These are phyloP conservation scores for Rubia yunnanensis DNA, from an alignment of 257 asterid genomes.

Conservation along the genomic window DNA sequence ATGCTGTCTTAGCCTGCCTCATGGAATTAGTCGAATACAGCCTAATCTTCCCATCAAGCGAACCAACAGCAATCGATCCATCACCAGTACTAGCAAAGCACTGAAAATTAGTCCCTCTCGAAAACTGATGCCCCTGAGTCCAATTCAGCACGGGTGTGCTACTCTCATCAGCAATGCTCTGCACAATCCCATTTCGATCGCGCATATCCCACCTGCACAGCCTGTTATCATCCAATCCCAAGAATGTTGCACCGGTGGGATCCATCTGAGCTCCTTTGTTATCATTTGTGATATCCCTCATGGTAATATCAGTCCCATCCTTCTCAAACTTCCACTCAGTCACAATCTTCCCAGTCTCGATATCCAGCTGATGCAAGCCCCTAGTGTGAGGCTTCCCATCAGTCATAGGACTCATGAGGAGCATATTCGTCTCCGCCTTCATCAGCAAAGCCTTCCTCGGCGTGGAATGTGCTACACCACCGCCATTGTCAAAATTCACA, in stretches of 20 bases:
- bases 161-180: constrained; percentile 55
- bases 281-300: constrained; percentile 90
- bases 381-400: constrained; percentile 52
- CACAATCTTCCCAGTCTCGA: constrained; percentile 78
- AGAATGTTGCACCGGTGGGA: constrained; percentile 89
- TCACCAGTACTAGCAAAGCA: constrained; percentile 98
- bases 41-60: constrained; percentile 94
- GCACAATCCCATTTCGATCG: constrained; percentile 77
- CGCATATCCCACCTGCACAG: constrained; percentile 99
- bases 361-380: constrained; percentile 90
- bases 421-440: constrained; percentile 95
- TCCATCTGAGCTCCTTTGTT: constrained; percentile 91
- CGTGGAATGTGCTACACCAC: constrained; percentile 30
- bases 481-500: constrained; percentile 58
- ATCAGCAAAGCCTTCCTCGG: constrained; percentile 85
- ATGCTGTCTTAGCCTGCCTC: constrained; percentile 97
- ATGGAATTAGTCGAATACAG: constrained; percentile 76
- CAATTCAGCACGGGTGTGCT: constrained; percentile 85
- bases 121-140: constrained; percentile 97
- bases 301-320: constrained; percentile 83
- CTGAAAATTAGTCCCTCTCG: constrained; percentile 91
- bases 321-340: constrained; percentile 93
- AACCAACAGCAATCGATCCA: constrained; percentile 92
- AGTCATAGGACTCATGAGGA: constrained; percentile 80
- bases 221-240: constrained; percentile 90